Base-by-base conservation (phyloP, 192 early-diverging fungal genomes). In the Backusella parvicylindrica region DNA sequence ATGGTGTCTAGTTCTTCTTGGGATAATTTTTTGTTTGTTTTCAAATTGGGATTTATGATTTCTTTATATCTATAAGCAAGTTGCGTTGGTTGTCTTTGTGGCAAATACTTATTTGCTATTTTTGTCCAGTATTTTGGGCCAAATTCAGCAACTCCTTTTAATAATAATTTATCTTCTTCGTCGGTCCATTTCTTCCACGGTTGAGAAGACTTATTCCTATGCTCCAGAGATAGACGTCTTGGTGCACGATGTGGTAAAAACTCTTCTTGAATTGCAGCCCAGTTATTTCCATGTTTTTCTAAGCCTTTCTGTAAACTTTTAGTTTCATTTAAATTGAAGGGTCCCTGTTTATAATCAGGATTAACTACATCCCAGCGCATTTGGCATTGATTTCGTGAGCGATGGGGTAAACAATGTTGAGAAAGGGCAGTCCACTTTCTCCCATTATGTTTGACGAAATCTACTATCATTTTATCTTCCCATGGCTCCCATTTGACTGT, bases 201-300 rank as follows among this genome's bases (percentile, higher is more conserved):
- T 28, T 60, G 23, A 1, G 53, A 0, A 8, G 53, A 28, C 12
- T 0, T 3, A 12, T 4, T 28, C 8, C 3, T 3, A 0, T 1
- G 1, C 8, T 60, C 66, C 28, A 71, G 64, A 21, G 49, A 18
- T 9, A 81, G 16, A n/a, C 43, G 18, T 12, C 37, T 21, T 0
- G 21, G n/a, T 13, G 67, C 36, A 18, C 79, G 49, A 31, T 77
- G 4, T 9, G 79, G 79, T 65, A 81, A 64, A 38, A 74, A 70
- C n/a, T 26, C 33, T 18, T 56, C 37, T 6, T 15, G 26, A 8
- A 81, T 73, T 16, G 3, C 15, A 23, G 56, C 0, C 72, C 75
- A 81, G 2, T 71, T 37, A 15, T 30, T 35, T 13, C 79, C 79
- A 33, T 70, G 28, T 12, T 75, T 64, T 1, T 33, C 23, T 9